Conservation (phyloP, 1,284 basidiomycete species). For the Microbotryum lychnidis-dioicae region DNA sequence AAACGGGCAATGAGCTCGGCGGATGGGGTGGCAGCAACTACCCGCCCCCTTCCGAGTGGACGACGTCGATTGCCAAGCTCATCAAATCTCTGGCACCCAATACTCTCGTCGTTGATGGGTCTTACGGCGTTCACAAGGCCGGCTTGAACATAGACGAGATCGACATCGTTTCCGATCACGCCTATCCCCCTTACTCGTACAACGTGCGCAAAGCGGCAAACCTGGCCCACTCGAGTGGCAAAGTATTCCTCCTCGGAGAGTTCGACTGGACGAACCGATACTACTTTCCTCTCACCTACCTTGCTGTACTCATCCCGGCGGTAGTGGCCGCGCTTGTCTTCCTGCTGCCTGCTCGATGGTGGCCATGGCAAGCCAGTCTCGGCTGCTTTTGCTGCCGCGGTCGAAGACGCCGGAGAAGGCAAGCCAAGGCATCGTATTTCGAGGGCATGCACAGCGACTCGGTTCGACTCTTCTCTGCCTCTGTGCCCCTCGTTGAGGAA, state of each 20-base stretch:
- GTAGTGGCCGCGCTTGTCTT: slow-evolving; percentile 17
- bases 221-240: slow-evolving; percentile 7
- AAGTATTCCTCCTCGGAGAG: slow-evolving; percentile 31
- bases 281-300: slow-evolving; percentile 19
- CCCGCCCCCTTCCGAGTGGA: slow-evolving; percentile 38
- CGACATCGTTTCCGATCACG: slow-evolving; percentile 34
- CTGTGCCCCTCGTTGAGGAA: too few species aligned
- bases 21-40: slow-evolving; percentile 30
- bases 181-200: slow-evolving; percentile 27
- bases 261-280: slow-evolving; percentile 34
- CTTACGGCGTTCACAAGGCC: slow-evolving; percentile 28
- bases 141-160: slow-evolving; percentile 18
- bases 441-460: background rate
- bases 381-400: slow-evolving; percentile 17
- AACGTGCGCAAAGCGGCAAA: slow-evolving; percentile 14
- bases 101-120: slow-evolving; percentile 36
- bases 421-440: too few species aligned
- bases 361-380: slow-evolving; percentile 17
- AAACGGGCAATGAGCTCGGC: slow-evolving; percentile 42
- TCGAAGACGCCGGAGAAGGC: background rate
- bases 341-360: slow-evolving; percentile 21
- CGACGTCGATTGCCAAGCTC: slow-evolving; percentile 36
- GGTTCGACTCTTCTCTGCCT: too few species aligned
- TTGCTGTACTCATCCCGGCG: slow-evolving; percentile 25
- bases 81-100: slow-evolving; percentile 40